phyloP scores from a whole-genome alignment of 371 early-diverging fungal species.

The Mortierella sp. region DNA sequence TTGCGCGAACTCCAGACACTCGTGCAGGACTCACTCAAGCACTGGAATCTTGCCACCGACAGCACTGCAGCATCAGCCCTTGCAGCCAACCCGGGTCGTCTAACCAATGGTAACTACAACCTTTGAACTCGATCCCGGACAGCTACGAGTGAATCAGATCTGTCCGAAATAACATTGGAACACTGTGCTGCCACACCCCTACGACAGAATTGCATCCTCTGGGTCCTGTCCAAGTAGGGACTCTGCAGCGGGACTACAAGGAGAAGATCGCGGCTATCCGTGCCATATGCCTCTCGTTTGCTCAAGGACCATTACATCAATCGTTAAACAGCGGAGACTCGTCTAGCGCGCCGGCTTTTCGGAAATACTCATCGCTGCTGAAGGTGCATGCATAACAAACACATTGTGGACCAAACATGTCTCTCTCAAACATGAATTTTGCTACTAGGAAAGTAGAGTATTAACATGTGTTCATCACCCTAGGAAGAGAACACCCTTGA shows the following conservation, averaged over 20 bases:
- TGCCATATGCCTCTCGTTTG: slow-evolving; percentile 66
- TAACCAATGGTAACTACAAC: slow-evolving; percentile 35
- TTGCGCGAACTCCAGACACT: slow-evolving; percentile 42
- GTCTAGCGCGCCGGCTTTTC: slow-evolving; percentile 63
- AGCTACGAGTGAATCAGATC: too few species aligned
- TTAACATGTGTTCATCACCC: neutral
- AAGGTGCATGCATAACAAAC: slow-evolving; percentile 43
- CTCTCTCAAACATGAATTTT: too few species aligned
- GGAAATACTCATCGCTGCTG: slow-evolving; percentile 66
- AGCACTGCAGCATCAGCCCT: slow-evolving; percentile 26
- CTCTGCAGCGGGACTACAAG: slow-evolving; percentile 60
- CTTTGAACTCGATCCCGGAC: too few species aligned
- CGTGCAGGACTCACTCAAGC: slow-evolving; percentile 42
- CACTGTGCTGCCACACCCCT: too few species aligned
- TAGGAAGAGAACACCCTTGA: slow-evolving; percentile 66
- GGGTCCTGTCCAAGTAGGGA: slow-evolving; percentile 64
- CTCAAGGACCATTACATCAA: slow-evolving; percentile 68
- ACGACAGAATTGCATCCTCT: slow-evolving; percentile 64
- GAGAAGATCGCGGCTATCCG: slow-evolving; percentile 64
- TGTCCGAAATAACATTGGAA: too few species aligned
- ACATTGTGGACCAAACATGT: neutral
- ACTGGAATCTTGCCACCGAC: slow-evolving; percentile 43
- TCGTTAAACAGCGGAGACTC: slow-evolving; percentile 64
- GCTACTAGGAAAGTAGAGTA: too few species aligned
- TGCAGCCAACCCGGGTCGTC: slow-evolving; percentile 21